Base-by-base conservation (phyloP, 2,329 filamentous ascomycete species). In the Pyricularia sp. region DNA sequence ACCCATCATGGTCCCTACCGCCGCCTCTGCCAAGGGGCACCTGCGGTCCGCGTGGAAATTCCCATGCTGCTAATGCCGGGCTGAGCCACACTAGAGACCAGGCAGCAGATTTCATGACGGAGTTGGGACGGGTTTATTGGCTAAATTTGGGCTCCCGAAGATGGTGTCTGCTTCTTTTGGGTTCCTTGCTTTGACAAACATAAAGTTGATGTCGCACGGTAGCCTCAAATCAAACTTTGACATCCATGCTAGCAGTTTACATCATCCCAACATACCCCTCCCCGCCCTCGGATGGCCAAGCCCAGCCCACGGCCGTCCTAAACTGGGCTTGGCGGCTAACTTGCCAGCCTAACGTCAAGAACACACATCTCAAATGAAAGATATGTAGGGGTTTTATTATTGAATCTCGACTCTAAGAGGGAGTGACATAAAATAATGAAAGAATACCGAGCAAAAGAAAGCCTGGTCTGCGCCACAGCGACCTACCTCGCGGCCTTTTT, bases 1-100 rank as follows among this genome's bases (percentile, higher is more conserved):
- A 12, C n/a, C 31, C 12, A 25, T 23, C 31, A 36, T 14, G n/a
- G 26, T 50, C n/a, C n/a, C 30, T 11, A 2, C 30, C 30, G 31
- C n/a, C 30, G 23, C 30, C 17, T 12, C n/a, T 14, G 31, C n/a
- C 10, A 69, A 30, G 30, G 61, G 28, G 5, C 67, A 64, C n/a
- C 33, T 42, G 23, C 64, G 67, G 31, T 69, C 50, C 31, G 42
- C 58, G 23, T 17, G 59, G 67, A 58, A 65, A 70, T 30, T 67
- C 63, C 65, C 68, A 70, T n/a, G 64, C 65, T 58, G 64, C 64
- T 26, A 9, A n/a, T 20, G 42, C 42, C 20, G 42, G 42, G 42
- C 20, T 55, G 17, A 55, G 20, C 42, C 42, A 55, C 20, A 55
- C 17, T n/a, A 55, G 3, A 55, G 2, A 20, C 42, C 42, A 55